Conservation (phyloP, 2,329 filamentous ascomycete species). For the Arthrobotrys pseudoclavata region DNA sequence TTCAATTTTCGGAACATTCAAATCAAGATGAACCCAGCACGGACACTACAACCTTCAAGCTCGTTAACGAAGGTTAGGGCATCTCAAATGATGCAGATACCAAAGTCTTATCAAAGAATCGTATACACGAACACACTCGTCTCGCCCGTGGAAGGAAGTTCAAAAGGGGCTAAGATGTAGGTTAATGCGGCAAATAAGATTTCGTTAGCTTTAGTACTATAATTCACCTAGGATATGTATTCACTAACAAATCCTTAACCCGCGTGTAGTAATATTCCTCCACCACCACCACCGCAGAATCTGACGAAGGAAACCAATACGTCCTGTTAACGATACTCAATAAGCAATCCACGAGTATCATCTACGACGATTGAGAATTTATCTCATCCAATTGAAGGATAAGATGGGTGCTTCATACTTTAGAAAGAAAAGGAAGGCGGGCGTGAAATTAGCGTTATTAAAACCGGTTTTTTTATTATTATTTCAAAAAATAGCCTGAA, state of each 20-base stretch:
- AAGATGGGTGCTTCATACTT: not conserved
- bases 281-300: slow-evolving; percentile 1
- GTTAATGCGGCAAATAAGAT: no score
- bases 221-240: not conserved
- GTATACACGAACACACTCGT: slow-evolving; percentile 19
- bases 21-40: slow-evolving; percentile 8
- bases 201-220: not conserved
- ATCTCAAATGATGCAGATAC: slow-evolving; percentile 22
- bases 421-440: not conserved
- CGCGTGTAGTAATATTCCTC: not conserved
- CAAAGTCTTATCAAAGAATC: slow-evolving; percentile 18
- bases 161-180: slow-evolving; percentile 4
- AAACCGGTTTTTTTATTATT: no score
- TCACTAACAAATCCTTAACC: not conserved
- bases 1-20: not conserved
- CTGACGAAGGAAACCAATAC: not conserved
- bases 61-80: slow-evolving; percentile 16
- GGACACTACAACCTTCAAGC: slow-evolving; percentile 20
- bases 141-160: slow-evolving; percentile 7
- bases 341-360: not conserved
- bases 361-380: not conserved
- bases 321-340: not conserved
- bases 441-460: no score
- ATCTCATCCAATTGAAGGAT: not conserved
- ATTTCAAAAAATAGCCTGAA: no score